Conservation (phyloP, 208 protist species). For the Phytomonas sp. region DNA sequence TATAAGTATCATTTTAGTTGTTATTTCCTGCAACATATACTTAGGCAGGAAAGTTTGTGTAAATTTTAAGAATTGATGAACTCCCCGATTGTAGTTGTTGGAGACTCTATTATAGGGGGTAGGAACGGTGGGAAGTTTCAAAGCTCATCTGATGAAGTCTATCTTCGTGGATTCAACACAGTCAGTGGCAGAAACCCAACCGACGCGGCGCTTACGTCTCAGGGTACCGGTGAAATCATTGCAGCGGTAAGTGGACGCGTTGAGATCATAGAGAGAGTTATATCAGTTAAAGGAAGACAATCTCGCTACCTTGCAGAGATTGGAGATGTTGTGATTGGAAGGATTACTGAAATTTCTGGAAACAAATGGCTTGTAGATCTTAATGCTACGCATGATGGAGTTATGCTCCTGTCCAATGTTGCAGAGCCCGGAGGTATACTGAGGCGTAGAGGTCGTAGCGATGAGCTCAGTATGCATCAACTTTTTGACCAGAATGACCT, state of each 20-base stretch:
- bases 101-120: constrained; percentile 76
- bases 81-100: constrained; percentile 40
- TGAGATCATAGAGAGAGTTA: constrained; percentile 77
- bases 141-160: constrained; percentile 33
- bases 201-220: constrained; percentile 27
- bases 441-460: constrained; percentile 80
- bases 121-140: constrained; percentile 22
- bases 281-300: constrained; percentile 68
- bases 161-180: constrained; percentile 75
- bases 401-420: constrained; percentile 95
- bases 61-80: background rate
- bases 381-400: constrained; percentile 82
- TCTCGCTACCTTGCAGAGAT: constrained; percentile 92
- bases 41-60: background rate
- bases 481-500: constrained; percentile 95
- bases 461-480: constrained; percentile 93
- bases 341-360: constrained; percentile 85
- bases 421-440: constrained; percentile 96
- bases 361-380: constrained; percentile 96
- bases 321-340: constrained; percentile 96
- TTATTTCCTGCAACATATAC: background rate
- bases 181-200: constrained; percentile 49
- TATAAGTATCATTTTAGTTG: background rate
- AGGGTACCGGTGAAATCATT: constrained; percentile 76
- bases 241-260: constrained; percentile 72